These are phyloP conservation scores for Quercus suber DNA, from an alignment of 306 rosid species.

Conservation along the genomic window DNA sequence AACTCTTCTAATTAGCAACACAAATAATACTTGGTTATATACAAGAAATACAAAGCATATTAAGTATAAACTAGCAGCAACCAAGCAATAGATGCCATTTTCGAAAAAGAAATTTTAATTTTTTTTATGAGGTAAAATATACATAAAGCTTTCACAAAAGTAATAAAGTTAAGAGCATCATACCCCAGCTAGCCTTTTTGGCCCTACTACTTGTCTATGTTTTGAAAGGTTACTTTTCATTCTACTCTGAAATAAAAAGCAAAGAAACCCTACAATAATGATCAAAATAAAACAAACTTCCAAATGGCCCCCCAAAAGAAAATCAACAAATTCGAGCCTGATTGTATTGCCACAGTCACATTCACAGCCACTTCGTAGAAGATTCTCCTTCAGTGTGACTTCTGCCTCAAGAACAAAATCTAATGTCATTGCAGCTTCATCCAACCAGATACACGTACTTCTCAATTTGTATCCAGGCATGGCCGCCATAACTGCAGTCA, in stretches of 20 bases:
- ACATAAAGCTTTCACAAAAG: constrained; percentile 28
- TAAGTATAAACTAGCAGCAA: background rate
- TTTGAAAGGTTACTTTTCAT: constrained; percentile 36
- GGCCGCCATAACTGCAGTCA: constrained; percentile 63
- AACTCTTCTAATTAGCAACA: no score
- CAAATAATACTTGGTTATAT: no score
- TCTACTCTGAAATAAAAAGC: constrained; percentile 56
- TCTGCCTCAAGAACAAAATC: constrained; percentile 89
- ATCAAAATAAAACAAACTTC: constrained; percentile 50
- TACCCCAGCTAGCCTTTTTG: constrained; percentile 43
- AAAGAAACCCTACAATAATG: constrained; percentile 52
- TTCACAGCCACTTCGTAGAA: constrained; percentile 42
- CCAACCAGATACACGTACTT: constrained; percentile 71
- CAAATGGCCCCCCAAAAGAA: constrained; percentile 48
- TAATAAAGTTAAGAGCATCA: constrained; percentile 12
- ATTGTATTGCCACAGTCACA: constrained; percentile 46
- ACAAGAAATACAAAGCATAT: background rate
- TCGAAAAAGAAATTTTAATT: background rate
- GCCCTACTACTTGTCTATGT: constrained; percentile 41
- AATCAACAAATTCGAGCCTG: constrained; percentile 32
- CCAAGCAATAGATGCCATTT: background rate
- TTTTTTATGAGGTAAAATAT: constrained; percentile 20
- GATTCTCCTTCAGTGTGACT: constrained; percentile 31
- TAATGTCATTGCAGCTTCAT: constrained; percentile 55
- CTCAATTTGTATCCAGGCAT: constrained; percentile 75